Evolutionary conservation across 805 yeast genomes (phyloP), one percentile per base, ranked within the genome.

Genomic region (Metschnikowia borealis): DNA sequence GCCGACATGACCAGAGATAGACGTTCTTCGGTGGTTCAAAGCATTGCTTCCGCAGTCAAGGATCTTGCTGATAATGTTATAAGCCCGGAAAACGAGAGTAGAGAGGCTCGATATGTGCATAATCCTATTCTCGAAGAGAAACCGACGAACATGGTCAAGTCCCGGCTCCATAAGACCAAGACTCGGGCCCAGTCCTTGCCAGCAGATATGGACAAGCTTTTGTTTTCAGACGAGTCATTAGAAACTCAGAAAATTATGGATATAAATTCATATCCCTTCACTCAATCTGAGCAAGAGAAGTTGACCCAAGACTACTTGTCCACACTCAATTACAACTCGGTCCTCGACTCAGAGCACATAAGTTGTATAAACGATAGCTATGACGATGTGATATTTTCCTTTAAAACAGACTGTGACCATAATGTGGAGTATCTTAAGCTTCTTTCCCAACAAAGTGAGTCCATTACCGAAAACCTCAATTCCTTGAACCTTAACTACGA

Each of bases 1-100:
- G 17, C 46, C 32, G 21, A 43, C 15, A 73, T 72, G 77, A 53
- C 70, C 45, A 67, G 83, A 52, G 71, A 75, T 6, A 71, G 89
- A 60, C 75, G 84, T 48, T 77, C 79, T 52, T 84, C 90, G 2
- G 77, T 83, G 53, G 89, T 84, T 0, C 81, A 81, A 46, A 66
- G 71, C 31, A 82, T 84, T 43, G 89, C 89, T 0, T 64, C 75
- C 40, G 79, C 77, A 34, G 72, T 75, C 8, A 83, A 84, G 18
- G 36, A 61, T 1, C 66, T 67, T 18, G 54, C 63, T 2, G 71
- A 73, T 23, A 67, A 64, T 32, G 53, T 62, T 36, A 48, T 60
- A 33, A 49, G 51, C 36, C 57, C 62, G 8, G 66, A 53, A 32
- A 38, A 46, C 23, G 60, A 57, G 38, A 48, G 54, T 40, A 48